Percentiles rank a stretch among this genome's conserved stretches.
Conservation (phyloP, 2,329 filamentous ascomycete genomes). For the Paecilomyces sp. region DNA sequence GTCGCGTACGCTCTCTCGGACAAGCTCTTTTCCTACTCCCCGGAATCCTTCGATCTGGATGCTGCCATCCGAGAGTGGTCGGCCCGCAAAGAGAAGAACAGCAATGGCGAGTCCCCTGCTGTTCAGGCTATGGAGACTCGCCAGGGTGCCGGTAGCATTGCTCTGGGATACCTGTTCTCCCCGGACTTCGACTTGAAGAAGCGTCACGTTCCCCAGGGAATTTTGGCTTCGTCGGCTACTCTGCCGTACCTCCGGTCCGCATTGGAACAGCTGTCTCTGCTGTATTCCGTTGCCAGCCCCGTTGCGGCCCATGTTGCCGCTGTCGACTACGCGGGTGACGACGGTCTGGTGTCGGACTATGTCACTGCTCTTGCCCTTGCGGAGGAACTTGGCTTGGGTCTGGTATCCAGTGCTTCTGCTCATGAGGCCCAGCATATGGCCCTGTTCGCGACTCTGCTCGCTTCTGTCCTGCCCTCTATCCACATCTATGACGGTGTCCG, state of each 20-base stretch:
- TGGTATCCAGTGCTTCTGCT: constrained; percentile 77
- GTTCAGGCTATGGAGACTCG: constrained; percentile 80
- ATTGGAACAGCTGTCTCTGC: constrained; percentile 82
- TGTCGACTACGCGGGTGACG: constrained; percentile 67
- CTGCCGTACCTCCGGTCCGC: constrained; percentile 73
- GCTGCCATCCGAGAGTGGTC: constrained; percentile 74
- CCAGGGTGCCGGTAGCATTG: constrained; percentile 80
- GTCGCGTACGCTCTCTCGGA: constrained; percentile 91
- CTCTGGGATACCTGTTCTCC: constrained; percentile 95
- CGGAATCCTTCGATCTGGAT: constrained; percentile 87
- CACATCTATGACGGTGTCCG: constrained; percentile 85
- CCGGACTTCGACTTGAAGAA: constrained; percentile 91
- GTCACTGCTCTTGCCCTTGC: constrained; percentile 69
- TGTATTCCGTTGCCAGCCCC: constrained; percentile 87
- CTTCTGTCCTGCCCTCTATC: constrained; percentile 70
- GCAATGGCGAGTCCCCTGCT: constrained; percentile 70
- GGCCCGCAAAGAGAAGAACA: constrained; percentile 62
- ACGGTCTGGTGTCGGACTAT: constrained; percentile 82
- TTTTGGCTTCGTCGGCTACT: constrained; percentile 78
- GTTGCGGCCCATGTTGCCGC: constrained; percentile 90
- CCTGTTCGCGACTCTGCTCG: constrained; percentile 74
- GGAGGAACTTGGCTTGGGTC: constrained; percentile 81
- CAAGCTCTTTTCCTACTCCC: constrained; percentile 95
- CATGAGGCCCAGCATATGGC: constrained; percentile 96
- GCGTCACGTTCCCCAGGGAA: constrained; percentile 82